Base-by-base conservation (phyloP, 1,284 basidiomycete genomes). In the Ceraceosorus bombacis region DNA sequence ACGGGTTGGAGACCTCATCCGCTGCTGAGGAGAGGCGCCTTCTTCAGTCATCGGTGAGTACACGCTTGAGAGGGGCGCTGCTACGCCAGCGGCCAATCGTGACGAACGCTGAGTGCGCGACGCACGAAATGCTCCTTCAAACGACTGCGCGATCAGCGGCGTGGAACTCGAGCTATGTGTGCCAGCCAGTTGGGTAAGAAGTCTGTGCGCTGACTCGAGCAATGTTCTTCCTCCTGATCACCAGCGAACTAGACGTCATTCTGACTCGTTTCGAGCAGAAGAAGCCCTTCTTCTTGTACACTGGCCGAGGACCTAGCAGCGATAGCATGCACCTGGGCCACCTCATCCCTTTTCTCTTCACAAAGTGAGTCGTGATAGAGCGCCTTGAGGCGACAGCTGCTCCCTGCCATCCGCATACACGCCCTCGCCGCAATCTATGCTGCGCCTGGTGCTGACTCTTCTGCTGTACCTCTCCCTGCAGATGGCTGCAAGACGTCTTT, bases 301-400 rank as follows among this genome's bases (percentile, higher is more conserved):
- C 95, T 0, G 95, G 95, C 41, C 85, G 95, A 60, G 95, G 95
- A 9, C 95, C 95, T 15, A 92, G 89, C 69, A 94, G 89, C 68
- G 90, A 90, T 77, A 95, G 90, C 73, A 90, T 99, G 88, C 95
- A 99, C 81, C 81, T 98, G 64, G 95, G 95, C 36, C 95, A 99
- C 78, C 88, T 95, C 85, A 87, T 97, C 62, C 95, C 94, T 0
- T 98, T 99, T 79, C 84, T 89, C 55, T 96, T 99, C 79, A 97
- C 95, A 59, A 93, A 94, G 89, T 91, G 73, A 72, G 38, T 38
- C 10, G 90, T 13, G 27, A 17, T 4, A 15, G 2, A 46, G 43
- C 15, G 43, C 9, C 43, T 46, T 46, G 43, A 15, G 15, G 43
- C 10, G 10, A 46, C 43, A 46, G 43, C 43, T 46, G 27, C 27